Base-by-base conservation (phyloP, 1,284 basidiomycete genomes). In the Ustanciosporium gigantosporum region DNA sequence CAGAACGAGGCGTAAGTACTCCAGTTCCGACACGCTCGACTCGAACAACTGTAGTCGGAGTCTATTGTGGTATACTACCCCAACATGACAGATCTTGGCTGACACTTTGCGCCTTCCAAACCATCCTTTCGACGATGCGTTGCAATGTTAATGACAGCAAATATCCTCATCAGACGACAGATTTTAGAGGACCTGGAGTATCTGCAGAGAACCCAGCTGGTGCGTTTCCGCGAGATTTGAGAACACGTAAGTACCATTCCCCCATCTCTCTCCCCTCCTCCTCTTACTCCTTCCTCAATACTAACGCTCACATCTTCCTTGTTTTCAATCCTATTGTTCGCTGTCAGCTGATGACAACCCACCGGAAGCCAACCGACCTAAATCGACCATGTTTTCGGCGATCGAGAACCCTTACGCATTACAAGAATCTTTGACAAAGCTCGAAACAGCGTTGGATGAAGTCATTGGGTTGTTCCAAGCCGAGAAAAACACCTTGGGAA, bases 341-440 rank as follows among this genome's bases (percentile, higher is more conserved):
- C 27, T 29, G 11, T 9, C 38, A 58, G 60, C 60, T 14, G 38
- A 64, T 23, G 55, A 56, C 8, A 50, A 64, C 24, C 55, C 60
- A 38, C 21, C 44, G 31, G 46, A 55, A 36, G 41, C 46, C 0
- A 52, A 58, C 37, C 52, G 45, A 19, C 50, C 61, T 19, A 50
- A 56, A 23, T 25, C 44, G 8, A 67, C 70, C 25, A 73, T 73
- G 45, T 64, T 59, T 24, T 36, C 37, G 15, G 45, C 60, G 21
- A 69, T 73, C 43, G 70, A 73, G 41, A 73, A 73, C 42, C 68
- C 70, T 4, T 71, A 70, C 37, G 66, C 66, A 0, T 53, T 73
- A 15, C 52, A 62, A 16, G 68, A 69, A 38, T 53, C 68, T 0
- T 32, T 73, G 6, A 69, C 29, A 41, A 67, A 59, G 19, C 56